A percentile compares a stretch with the other conserved stretches of the same genome.
Conservation (phyloP, 129 eudicot species). For the Cynara cardunculus region DNA sequence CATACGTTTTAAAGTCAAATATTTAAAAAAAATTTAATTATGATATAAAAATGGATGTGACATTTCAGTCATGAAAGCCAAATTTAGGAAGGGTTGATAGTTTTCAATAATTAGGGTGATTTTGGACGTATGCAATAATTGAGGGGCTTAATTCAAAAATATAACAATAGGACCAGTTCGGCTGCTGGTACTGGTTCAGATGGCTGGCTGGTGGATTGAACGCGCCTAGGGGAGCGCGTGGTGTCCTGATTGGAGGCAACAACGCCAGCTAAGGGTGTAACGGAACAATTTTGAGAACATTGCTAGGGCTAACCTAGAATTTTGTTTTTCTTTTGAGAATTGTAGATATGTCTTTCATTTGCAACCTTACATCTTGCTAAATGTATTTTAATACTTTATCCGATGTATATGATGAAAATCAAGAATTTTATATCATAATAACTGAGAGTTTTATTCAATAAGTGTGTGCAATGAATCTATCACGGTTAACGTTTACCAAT, state of each 20-base stretch:
- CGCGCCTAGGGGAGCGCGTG: conserved; percentile 15
- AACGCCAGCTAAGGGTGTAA: conserved; percentile 29
- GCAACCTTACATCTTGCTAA: no score
- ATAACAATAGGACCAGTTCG: conserved; percentile 5
- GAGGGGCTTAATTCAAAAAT: background rate
- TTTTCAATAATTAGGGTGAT: conserved; percentile 1
- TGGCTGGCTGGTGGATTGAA: background rate
- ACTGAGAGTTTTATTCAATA: no score
- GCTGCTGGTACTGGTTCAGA: background rate
- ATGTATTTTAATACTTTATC: no score
- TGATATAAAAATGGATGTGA: background rate
- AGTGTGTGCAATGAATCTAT: no score
- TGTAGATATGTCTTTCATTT: background rate
- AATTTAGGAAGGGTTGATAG: background rate
- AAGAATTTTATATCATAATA: no score
- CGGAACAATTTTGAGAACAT: conserved; percentile 18
- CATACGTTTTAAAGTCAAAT: no score
- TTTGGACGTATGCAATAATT: background rate
- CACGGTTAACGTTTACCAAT: no score
- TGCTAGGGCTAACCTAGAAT: background rate
- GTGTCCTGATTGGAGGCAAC: conserved; percentile 20
- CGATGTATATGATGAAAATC: no score
- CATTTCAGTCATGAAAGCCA: background rate
- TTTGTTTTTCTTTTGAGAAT: background rate
- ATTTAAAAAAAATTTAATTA: no score